phyloP scores from a whole-genome alignment of 2,329 filamentous ascomycete species.

The Botrytis tulipae region DNA sequence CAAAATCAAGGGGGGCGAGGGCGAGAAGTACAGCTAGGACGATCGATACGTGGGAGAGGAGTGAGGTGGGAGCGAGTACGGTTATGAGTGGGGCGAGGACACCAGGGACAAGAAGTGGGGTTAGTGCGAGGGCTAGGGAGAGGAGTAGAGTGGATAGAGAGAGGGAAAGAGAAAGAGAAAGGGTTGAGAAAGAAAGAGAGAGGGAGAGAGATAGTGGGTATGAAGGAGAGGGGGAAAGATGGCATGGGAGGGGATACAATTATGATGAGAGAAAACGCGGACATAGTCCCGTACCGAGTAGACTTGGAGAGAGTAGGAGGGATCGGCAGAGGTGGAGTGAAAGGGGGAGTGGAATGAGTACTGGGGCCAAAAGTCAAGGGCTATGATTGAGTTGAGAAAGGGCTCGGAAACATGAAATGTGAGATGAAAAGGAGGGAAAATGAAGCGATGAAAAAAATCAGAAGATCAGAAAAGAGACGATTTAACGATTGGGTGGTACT shows the following conservation, averaged over 20 bases:
- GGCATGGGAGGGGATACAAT: slow-evolving; percentile 17
- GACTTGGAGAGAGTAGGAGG: slow-evolving; percentile 17
- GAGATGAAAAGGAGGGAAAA: background rate
- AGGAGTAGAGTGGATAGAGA: slow-evolving; percentile 5
- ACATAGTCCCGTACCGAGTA: slow-evolving; percentile 13
- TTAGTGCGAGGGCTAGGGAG: background rate
- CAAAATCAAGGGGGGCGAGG: background rate
- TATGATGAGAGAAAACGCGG: slow-evolving; percentile 13
- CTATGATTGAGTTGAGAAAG: background rate
- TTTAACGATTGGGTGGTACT: background rate
- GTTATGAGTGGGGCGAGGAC: background rate
- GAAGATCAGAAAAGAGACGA: background rate
- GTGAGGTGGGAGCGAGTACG: slow-evolving; percentile 6
- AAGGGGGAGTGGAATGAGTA: slow-evolving; percentile 8
- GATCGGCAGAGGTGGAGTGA: slow-evolving; percentile 14
- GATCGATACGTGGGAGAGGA: slow-evolving; percentile 11
- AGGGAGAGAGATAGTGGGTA: slow-evolving; percentile 12
- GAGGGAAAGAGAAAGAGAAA: background rate
- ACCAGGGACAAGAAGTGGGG: background rate
- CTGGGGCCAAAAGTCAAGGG: background rate
- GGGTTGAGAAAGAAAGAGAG: background rate
- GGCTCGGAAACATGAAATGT: too few species aligned
- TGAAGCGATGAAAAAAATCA: background rate
- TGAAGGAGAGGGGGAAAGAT: background rate
- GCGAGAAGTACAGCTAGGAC: slow-evolving; percentile 7